These are phyloP conservation scores for Trypanosomatidae sp. DNA, from an alignment of 208 protist genomes.

Conservation along the genomic window DNA sequence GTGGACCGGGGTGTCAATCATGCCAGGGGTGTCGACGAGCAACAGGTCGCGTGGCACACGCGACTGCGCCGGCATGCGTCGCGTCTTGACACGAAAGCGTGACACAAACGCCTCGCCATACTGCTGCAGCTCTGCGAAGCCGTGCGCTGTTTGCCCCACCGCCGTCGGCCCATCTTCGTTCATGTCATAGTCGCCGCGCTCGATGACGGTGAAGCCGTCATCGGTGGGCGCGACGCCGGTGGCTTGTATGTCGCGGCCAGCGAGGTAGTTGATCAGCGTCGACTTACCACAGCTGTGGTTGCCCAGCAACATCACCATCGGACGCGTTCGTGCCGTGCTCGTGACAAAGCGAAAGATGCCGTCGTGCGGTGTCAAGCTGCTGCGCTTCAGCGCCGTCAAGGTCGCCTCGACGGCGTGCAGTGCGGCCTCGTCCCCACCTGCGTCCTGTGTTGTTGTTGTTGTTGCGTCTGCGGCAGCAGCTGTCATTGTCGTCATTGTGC, in stretches of 20 bases:
- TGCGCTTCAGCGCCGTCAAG: too few species aligned
- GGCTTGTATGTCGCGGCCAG: constrained; percentile 60
- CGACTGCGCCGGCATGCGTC: constrained; percentile 19
- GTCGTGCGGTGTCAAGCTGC: too few species aligned
- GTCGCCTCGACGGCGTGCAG: too few species aligned
- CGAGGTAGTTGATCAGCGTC: constrained; percentile 81
- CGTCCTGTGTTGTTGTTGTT: too few species aligned
- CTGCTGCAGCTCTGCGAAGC: constrained; percentile 53
- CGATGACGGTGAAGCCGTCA: constrained; percentile 84
- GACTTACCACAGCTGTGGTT: constrained; percentile 90
- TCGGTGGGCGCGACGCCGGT: constrained; percentile 85
- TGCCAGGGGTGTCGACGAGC: constrained; percentile 85
- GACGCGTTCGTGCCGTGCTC: constrained; percentile 16
- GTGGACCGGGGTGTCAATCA: constrained; percentile 81
- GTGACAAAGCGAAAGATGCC: too few species aligned
- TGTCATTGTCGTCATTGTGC: too few species aligned
- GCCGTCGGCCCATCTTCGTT: constrained; percentile 68
- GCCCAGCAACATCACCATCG: constrained; percentile 85
- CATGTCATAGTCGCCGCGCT: constrained; percentile 30
- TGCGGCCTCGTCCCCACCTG: too few species aligned
- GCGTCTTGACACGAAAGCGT: constrained; percentile 69
- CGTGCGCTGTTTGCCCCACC: constrained; percentile 53
- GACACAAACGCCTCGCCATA: constrained; percentile 70
- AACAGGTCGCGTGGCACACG: constrained; percentile 46
- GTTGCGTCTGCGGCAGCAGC: too few species aligned